A percentile compares a stretch with the other conserved stretches of the same genome.
Conservation (phyloP, 768 basidiomycete species). For the Daedaleopsis nitida region DNA sequence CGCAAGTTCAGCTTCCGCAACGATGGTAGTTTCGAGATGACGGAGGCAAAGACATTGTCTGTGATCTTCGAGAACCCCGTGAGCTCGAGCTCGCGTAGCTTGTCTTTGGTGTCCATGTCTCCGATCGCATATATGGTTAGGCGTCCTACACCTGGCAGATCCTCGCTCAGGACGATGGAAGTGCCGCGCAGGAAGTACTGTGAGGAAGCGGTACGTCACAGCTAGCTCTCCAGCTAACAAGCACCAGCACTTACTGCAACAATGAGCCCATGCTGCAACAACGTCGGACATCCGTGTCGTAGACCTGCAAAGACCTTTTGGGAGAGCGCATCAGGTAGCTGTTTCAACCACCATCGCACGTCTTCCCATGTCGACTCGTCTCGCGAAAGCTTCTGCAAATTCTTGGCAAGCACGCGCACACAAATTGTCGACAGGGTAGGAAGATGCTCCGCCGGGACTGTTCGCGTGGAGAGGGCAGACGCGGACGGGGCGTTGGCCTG, state of each 20-base stretch:
- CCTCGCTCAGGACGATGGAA: conserved; percentile 46
- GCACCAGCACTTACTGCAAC: conserved; percentile 44
- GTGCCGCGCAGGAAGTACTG: conserved; percentile 64
- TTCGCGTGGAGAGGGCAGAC: conserved; percentile 50
- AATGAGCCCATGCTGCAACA: conserved; percentile 57
- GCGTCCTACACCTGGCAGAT: conserved; percentile 54
- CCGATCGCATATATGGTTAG: conserved; percentile 51
- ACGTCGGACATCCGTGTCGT: conserved; percentile 48
- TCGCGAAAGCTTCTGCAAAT: conserved; percentile 43
- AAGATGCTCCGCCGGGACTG: conserved; percentile 34
- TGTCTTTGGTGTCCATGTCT: conserved; percentile 17
- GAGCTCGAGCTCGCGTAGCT: conserved; percentile 51
- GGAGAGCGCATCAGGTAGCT: conserved; percentile 53
- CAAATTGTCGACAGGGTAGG: conserved; percentile 53
- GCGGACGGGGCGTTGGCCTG: conserved; percentile 48
- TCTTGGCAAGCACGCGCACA: conserved; percentile 51
- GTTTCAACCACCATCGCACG: conserved; percentile 43
- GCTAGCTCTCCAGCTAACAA: background rate
- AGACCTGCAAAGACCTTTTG: conserved; percentile 56
- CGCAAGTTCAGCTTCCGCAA: conserved; percentile 55
- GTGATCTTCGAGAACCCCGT: conserved; percentile 52
- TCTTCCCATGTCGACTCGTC: conserved; percentile 42
- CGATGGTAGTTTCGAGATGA: conserved; percentile 45
- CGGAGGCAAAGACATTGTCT: conserved; percentile 52
- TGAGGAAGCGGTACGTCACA: background rate